A percentile compares a stretch with the other conserved stretches of the same genome.
Conservation (phyloP, 139 green algal species). For the Gonium pectorale region DNA sequence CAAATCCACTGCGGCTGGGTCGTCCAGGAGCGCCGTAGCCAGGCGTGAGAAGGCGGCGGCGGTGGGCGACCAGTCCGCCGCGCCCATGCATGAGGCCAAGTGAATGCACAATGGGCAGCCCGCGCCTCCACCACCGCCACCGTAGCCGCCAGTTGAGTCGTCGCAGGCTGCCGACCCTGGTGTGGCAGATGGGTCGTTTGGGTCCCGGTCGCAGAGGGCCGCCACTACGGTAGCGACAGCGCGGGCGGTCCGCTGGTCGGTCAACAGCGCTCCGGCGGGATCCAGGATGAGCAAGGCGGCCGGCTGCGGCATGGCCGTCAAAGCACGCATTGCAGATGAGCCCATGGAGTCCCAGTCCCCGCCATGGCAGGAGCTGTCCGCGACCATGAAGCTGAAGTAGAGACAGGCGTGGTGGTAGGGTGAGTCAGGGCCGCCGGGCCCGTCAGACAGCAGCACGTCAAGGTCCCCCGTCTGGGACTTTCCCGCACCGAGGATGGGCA, state of each 20-base stretch:
- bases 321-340: no score
- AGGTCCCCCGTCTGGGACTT: no score
- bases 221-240: neutral
- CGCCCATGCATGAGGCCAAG: neutral
- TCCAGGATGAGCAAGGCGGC: neutral
- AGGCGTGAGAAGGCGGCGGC: neutral
- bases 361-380: no score
- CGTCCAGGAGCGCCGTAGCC: no score
- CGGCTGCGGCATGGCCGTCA: no score
- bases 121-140: neutral
- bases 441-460: no score
- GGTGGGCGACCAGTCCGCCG: neutral
- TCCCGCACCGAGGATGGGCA: no score
- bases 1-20: neutral
- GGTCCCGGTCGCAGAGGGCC: neutral
- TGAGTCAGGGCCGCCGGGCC: neutral
- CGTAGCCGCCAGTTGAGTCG: no score
- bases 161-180: no score
- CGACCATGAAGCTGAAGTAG: neutral
- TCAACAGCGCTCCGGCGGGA: neutral
- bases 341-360: no score
- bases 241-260: neutral
- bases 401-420: neutral
- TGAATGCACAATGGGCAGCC: neutral
- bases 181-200: no score